Evolutionary conservation across 768 basidiomycete species (phyloP).

Genomic region (Plicaturopsis crispa): DNA sequence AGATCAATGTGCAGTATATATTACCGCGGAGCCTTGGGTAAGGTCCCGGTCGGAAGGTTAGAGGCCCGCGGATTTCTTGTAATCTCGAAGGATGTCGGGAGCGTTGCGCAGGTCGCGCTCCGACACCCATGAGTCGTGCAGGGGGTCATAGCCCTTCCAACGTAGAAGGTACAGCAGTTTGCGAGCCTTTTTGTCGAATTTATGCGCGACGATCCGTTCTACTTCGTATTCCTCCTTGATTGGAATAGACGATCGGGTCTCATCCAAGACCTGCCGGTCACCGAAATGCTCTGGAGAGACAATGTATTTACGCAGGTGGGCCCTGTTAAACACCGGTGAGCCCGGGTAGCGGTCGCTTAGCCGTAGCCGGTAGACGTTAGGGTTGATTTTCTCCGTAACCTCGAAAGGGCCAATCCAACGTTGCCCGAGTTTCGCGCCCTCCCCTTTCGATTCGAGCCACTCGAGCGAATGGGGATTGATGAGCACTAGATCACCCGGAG

Average conservation of each 20-base stretch:
- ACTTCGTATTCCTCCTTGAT: constrained; percentile 15
- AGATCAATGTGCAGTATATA: too few relatives aligned
- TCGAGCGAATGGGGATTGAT: constrained; percentile 7
- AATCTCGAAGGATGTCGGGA: constrained; percentile 11
- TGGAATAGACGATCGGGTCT: too few relatives aligned
- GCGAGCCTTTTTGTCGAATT: constrained; percentile 8
- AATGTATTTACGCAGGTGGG: constrained; percentile 8
- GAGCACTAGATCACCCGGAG: constrained; percentile 1
- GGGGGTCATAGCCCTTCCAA: constrained; percentile 15
- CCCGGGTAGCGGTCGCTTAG: constrained; percentile 7
- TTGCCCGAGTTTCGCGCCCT: constrained; percentile 7
- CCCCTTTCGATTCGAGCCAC: constrained; percentile 6
- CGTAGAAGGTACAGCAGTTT: constrained; percentile 10
- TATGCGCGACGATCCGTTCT: constrained; percentile 10
- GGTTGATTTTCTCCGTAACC: constrained; percentile 9
- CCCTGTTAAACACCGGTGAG: constrained; percentile 6
- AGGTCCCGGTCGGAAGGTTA: too few relatives aligned
- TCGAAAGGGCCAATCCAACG: constrained; percentile 9
- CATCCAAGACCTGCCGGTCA: too few relatives aligned
- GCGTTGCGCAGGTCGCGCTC: constrained; percentile 15
- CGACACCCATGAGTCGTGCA: constrained; percentile 16
- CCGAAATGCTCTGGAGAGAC: not conserved
- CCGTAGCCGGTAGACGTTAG: constrained; percentile 2
- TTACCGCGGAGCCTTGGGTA: too few relatives aligned
- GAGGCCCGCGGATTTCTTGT: constrained; percentile 12